Evolutionary conservation across 2,329 filamentous ascomycete species (phyloP).

Genomic region (Colletotrichum sp.): DNA sequence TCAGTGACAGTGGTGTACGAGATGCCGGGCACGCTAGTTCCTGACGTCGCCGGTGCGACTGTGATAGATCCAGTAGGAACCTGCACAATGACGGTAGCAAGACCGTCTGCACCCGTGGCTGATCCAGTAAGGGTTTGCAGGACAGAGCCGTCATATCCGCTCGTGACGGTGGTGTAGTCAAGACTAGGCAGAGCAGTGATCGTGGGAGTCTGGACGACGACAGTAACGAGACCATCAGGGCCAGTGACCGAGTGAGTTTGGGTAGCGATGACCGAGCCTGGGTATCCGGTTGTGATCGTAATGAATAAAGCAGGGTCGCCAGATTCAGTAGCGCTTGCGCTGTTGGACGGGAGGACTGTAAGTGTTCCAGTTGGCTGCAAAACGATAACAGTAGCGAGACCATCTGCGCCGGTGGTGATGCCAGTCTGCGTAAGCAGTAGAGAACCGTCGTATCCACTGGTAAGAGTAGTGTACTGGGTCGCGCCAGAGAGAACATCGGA

Average conservation of each 20-base stretch:
- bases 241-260: not conserved
- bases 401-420: not conserved
- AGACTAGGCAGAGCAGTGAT: not conserved
- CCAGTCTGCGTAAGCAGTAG: not conserved
- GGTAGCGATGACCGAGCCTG: not conserved
- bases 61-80: not conserved
- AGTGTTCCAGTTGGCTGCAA: not conserved
- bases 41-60: not conserved
- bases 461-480: not conserved
- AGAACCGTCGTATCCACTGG: conserved; percentile 1
- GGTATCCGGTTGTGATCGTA: not conserved
- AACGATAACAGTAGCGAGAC: not conserved
- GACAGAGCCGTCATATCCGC: not conserved
- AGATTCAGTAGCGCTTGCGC: not conserved
- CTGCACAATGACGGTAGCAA: conserved; percentile 3
- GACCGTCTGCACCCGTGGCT: not conserved
- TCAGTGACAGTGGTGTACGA: not conserved
- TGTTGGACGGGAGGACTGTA: not conserved
- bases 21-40: not conserved
- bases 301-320: not conserved
- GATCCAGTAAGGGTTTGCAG: not conserved
- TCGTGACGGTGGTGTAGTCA: not conserved
- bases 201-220: not conserved
- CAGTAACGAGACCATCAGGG: not conserved
- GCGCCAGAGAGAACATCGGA: not conserved